Base-by-base conservation (phyloP, 1,284 basidiomycete genomes). In the Ceratobasidium sp. region DNA sequence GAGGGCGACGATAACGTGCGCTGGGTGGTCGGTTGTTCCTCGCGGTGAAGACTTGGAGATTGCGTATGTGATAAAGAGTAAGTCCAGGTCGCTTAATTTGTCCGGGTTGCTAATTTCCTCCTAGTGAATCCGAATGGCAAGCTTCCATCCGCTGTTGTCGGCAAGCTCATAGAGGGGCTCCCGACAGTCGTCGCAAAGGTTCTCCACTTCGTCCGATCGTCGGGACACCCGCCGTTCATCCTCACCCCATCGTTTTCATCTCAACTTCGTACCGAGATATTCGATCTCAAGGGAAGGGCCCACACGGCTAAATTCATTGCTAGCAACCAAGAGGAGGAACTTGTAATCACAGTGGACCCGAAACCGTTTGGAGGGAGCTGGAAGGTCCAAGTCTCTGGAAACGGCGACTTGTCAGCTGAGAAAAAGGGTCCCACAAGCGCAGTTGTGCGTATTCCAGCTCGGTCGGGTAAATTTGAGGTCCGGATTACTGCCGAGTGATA, bases 101-200 rank as follows among this genome's bases (percentile, higher is more conserved):
- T 7, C 48, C 16, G 48, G 14, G 14, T 50, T 50, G 20, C 14
- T 50, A 14, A 50, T 20, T 4, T 50, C 48, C 48, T 50, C 30
- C 12, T 55, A 81, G 80, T 80, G 46, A 79, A 81, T 52, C 79
- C 79, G 35, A 81, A 81, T 52, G 80, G 80, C 18, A 76, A 65
- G 5, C 79, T 81, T 35, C 79, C 79, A 27, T 75, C 59, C 1
- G 69, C 67, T 23, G 66, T 81, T 46, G 69, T 77, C 16, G 67
- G 67, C 33, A 64, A 70, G 52, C 74, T 78, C 14, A 65, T 80
- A 4, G 41, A 66, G 33, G 80, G 80, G 46, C 79, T 80, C 62
- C 80, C 80, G 8, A 38, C 64, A 27, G 70, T 66, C 16, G 73
- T 81, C n/a, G 70, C 73, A 27, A 79, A 78, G n/a, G 71, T 73